Evolutionary conservation across 192 early-diverging fungal genomes (phyloP).

Genomic region (Coemansia biformis): DNA sequence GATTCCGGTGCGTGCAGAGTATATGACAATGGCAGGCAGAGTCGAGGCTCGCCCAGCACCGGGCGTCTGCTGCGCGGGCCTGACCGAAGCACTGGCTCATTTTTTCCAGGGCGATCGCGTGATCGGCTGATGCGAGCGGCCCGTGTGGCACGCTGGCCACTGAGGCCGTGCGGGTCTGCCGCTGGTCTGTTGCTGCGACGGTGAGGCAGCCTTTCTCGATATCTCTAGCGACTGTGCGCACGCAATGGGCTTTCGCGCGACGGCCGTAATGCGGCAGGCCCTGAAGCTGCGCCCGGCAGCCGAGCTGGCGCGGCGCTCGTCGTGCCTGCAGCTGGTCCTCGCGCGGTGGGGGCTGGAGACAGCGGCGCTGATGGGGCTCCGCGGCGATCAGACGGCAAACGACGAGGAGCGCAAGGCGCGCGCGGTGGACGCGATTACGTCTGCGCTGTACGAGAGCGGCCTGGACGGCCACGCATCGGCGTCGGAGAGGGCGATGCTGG

Average conservation of each 20-base stretch:
- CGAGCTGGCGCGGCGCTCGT: slow-evolving; percentile 49
- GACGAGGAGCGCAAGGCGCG: slow-evolving; percentile 36
- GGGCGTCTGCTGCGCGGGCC: too few species aligned
- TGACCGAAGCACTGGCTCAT: too few species aligned
- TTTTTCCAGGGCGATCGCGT: too few species aligned
- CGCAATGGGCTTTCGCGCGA: slow-evolving; percentile 38
- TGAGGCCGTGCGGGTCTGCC: too few species aligned
- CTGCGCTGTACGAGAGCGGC: slow-evolving; percentile 45
- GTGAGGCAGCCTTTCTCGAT: too few species aligned
- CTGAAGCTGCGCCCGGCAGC: slow-evolving; percentile 33
- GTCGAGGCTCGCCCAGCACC: too few species aligned
- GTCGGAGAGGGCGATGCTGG: slow-evolving; percentile 46
- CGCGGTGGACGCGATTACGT: slow-evolving; percentile 43
- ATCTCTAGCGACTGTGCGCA: background rate
- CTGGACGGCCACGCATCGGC: slow-evolving; percentile 36
- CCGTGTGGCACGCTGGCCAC: too few species aligned
- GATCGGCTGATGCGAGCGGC: too few species aligned
- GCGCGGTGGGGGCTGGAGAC: slow-evolving; percentile 62
- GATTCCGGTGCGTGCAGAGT: too few species aligned
- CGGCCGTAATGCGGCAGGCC: slow-evolving; percentile 14
- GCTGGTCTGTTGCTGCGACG: too few species aligned
- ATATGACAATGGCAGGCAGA: too few species aligned
- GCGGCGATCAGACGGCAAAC: slow-evolving; percentile 31
- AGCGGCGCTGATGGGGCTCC: slow-evolving; percentile 44
- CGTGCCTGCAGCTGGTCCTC: slow-evolving; percentile 55